Evolutionary conservation across 805 yeast genomes (phyloP).

Genomic region (Starmerella powellii): DNA sequence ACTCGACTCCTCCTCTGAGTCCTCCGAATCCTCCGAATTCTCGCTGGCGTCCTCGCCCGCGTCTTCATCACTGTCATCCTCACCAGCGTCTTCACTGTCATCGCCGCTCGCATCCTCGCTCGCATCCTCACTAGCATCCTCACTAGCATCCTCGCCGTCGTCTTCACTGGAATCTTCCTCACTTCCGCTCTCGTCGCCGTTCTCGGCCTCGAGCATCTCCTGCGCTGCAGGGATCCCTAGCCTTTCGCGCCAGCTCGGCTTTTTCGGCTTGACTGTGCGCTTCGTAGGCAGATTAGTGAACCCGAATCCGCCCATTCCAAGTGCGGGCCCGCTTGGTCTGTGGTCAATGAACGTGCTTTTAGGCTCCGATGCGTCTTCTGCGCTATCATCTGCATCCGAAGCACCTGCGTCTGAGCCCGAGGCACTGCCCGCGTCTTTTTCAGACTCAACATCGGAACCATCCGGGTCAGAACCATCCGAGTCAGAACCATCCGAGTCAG

Average conservation of each 20-base stretch:
- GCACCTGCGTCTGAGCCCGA: constrained; percentile 18
- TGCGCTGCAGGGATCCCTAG: constrained; percentile 21
- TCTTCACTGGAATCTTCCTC: constrained; percentile 36
- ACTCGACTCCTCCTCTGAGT: constrained; percentile 21
- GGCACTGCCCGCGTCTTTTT: constrained; percentile 13
- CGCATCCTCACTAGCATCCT: constrained; percentile 40
- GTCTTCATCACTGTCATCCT: constrained; percentile 40
- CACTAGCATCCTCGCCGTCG: constrained; percentile 28
- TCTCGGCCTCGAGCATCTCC: constrained; percentile 4
- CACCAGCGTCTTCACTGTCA: constrained; percentile 39
- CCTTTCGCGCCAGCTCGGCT: constrained; percentile 21
- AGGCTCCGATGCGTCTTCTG: constrained; percentile 26
- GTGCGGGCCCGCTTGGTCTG: constrained; percentile 36
- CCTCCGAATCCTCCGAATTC: constrained; percentile 9
- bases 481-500: constrained; percentile 4
- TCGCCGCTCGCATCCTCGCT: constrained; percentile 34
- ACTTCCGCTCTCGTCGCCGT: constrained; percentile 16
- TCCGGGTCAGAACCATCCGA: too few relatives aligned
- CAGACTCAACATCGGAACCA: constrained; percentile 28
- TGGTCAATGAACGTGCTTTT: constrained; percentile 45
- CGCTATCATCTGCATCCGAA: constrained; percentile 3
- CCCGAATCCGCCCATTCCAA: constrained; percentile 33
- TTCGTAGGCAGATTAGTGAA: constrained; percentile 34
- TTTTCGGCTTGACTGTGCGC: constrained; percentile 8
- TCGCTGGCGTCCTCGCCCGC: constrained; percentile 22